Evolutionary conservation across 2,329 filamentous ascomycete species (phyloP), one percentile per base, ranked within the genome.

Genomic region (Talaromyces sp.): DNA sequence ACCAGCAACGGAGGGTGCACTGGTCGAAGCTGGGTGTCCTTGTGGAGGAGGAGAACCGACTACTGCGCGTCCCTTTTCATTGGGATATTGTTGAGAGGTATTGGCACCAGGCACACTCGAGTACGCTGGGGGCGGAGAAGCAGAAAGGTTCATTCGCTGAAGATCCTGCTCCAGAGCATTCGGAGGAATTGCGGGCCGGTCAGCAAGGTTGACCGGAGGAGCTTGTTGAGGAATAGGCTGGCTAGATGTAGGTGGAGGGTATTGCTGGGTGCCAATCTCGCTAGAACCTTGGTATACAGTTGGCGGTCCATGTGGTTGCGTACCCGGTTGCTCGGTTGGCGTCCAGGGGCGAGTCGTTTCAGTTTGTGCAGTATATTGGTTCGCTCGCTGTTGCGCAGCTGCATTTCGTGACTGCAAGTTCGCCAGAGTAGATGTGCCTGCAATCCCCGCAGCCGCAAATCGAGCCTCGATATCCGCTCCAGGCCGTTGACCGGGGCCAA

Each of bases 51-150:
- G 59, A 22, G 68, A 72, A 66, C 61, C 69, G 66, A 72, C 71
- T 66, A 75, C 71, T 66, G 83, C 81, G 66, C 84, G 82, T 72
- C 87, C 87, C 75, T 97, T 97, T 74, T 97, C 93, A 68, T 87
- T 88, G 0, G 92, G 89, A 76, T 93, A 95, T 11, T 79, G 77
- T 65, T 78, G 88, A 71, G 76, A 82, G 72, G 81, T 74, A 37
- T 76, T 76, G 1, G 79, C 75, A 14, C 81, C 81, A 35, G 82
- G 76, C 35, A 96, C 86, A 71, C 89, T 95, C 10, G 92, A 95
- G 77, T 99, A 99, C 6, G 95, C 94, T n/a, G 95, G 95, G 22
- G 95, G 95, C 14, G 94, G 93, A 62, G 92, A 93, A 24, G 92
- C 90, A 35, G 88, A 85, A 70, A 92, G 84, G 70, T 92, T 88